Conservation (phyloP, 768 basidiomycete genomes). For the Boletus reticuloceps region DNA sequence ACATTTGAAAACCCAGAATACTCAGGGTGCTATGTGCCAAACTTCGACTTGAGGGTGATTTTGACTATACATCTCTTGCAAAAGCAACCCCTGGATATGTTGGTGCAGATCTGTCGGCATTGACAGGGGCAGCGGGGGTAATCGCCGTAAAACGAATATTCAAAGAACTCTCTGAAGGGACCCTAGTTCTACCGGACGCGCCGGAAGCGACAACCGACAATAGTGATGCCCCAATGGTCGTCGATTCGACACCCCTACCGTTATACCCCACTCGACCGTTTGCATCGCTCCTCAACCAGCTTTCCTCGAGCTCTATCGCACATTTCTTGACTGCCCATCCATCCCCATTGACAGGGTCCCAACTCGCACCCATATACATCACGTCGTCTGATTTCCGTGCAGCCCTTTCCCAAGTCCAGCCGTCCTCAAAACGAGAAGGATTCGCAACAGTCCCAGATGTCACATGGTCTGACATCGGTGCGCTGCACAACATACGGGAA, state of each 20-base stretch:
- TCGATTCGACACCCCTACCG: constrained; percentile 31
- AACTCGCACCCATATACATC: constrained; percentile 81
- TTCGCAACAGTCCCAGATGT: constrained; percentile 97
- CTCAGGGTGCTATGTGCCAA: constrained; percentile 81
- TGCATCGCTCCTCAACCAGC: constrained; percentile 37
- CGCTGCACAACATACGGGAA: constrained; percentile 79
- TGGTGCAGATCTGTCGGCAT: constrained; percentile 87
- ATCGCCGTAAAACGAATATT: constrained; percentile 97
- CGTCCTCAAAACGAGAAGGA: constrained; percentile 95
- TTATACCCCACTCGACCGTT: constrained; percentile 30
- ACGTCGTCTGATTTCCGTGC: constrained; percentile 74
- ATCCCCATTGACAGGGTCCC: constrained; percentile 66
- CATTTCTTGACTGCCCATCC: constrained; percentile 90
- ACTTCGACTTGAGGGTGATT: constrained; percentile 81
- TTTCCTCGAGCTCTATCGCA: constrained; percentile 70
- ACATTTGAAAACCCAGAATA: constrained; percentile 53
- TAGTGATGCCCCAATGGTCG: constrained; percentile 35
- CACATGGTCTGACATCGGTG: constrained; percentile 93
- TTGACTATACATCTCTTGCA: constrained; percentile 81
- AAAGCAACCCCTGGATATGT: constrained; percentile 97
- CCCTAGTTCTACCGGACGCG: constrained; percentile 51
- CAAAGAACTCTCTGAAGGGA: constrained; percentile 67
- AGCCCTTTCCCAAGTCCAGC: constrained; percentile 89
- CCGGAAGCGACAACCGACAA: constrained; percentile 12
- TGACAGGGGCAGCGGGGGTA: constrained; percentile 92